Percentiles rank a stretch among this genome's conserved stretches.
Evolutionary conservation across 306 rosid genomes (phyloP).

Genomic region (apple (Malus domestica)): ASM211411v1 NC_041799.1:14660501-14661000

Average conservation of each 20-base stretch:
- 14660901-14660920: slow-evolving; percentile 77
- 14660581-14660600: no score
- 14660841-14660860: slow-evolving; percentile 81
- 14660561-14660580: no score
- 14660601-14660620: no score
- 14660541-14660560: not conserved
- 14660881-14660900: slow-evolving; percentile 74
- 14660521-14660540: not conserved
- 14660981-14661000: no score
- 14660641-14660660: no score
- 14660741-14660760: slow-evolving; percentile 80
- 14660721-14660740: slow-evolving; percentile 62
- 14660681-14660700: not conserved
- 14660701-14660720: slow-evolving; percentile 77
- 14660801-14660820: slow-evolving; percentile 72
- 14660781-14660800: slow-evolving; percentile 87
- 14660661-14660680: no score
- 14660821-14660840: slow-evolving; percentile 55
- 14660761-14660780: slow-evolving; percentile 96
- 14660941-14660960: not conserved
- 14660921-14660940: slow-evolving; percentile 21
- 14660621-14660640: no score
- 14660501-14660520: not conserved
- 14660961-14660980: no score
- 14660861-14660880: slow-evolving; percentile 89